phyloP scores from a whole-genome alignment of 805 yeast genomes.

The Saccharomycopsis vini region DNA sequence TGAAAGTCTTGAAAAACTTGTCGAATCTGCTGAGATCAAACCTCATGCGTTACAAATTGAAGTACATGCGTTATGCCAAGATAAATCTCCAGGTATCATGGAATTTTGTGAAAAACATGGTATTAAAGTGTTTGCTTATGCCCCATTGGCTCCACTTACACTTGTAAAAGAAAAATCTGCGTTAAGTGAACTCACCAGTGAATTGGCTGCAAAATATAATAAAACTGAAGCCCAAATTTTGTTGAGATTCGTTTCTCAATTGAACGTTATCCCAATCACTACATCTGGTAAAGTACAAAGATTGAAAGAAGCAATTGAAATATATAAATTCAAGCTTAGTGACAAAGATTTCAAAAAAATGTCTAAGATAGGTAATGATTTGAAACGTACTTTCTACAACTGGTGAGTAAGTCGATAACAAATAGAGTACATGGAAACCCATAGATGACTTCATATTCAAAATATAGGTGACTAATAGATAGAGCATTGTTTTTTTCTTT shows the following conservation, averaged over 20 bases:
- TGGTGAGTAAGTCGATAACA: no score
- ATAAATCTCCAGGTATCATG: conserved; percentile 51
- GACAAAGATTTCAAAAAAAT: conserved; percentile 41
- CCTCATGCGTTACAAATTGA: conserved; percentile 62
- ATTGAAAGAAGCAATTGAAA: conserved; percentile 45
- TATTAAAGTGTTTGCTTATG: conserved; percentile 55
- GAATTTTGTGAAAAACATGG: conserved; percentile 40
- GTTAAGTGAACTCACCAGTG: conserved; percentile 31
- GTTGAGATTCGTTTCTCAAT: conserved; percentile 61
- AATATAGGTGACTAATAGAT: no score
- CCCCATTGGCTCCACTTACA: conserved; percentile 57
- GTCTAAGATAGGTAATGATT: conserved; percentile 30
- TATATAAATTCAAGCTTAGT: conserved; percentile 47
- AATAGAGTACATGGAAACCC: no score
- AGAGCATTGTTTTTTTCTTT: no score
- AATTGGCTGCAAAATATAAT: conserved; percentile 46
- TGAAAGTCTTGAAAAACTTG: conserved; percentile 35
- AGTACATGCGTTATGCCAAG: conserved; percentile 57
- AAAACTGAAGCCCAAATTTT: conserved; percentile 57
- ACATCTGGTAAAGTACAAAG: conserved; percentile 56
- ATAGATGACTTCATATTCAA: no score
- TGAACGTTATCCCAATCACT: conserved; percentile 63
- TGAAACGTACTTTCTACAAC: conserved; percentile 8
- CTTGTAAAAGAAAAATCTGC: conserved; percentile 39
- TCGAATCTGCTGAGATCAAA: conserved; percentile 28